phyloP scores from a whole-genome alignment of 495 filamentous ascomycete genomes.

The Daldinia grandis region DNA sequence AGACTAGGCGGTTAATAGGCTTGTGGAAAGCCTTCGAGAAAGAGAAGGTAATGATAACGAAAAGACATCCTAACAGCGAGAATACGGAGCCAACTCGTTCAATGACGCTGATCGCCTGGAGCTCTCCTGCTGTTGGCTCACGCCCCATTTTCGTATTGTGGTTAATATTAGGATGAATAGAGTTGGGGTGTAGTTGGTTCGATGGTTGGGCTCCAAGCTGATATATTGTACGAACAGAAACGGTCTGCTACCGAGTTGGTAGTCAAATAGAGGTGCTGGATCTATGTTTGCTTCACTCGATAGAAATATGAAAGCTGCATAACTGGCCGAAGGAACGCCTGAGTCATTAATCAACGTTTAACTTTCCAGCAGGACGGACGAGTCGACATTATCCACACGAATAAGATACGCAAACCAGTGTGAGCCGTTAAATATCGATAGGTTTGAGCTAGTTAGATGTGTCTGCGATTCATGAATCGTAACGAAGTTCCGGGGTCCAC shows the following conservation, averaged over 20 bases:
- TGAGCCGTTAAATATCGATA: slow-evolving; percentile 1
- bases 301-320: background rate
- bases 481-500: slow-evolving; percentile 21
- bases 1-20: slow-evolving; percentile 89
- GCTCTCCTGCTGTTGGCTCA: slow-evolving; percentile 37
- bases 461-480: slow-evolving; percentile 16
- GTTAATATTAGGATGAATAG: background rate
- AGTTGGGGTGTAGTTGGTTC: background rate
- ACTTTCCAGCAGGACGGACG: background rate
- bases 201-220: background rate
- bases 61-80: slow-evolving; percentile 74
- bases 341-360: slow-evolving; percentile 16
- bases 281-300: slow-evolving; percentile 8
- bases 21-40: slow-evolving; percentile 71
- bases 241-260: background rate
- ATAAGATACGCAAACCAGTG: background rate
- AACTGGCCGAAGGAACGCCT: background rate
- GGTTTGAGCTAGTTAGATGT: slow-evolving; percentile 8
- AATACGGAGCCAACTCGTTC: slow-evolving; percentile 74
- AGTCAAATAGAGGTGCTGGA: background rate
- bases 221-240: background rate
- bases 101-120: slow-evolving; percentile 63
- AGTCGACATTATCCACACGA: slow-evolving; percentile 8
- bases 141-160: slow-evolving; percentile 18
- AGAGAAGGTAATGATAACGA: slow-evolving; percentile 78